phyloP scores from a whole-genome alignment of 2,329 filamentous ascomycete species.

The Phyllosticta ampelicida region DNA sequence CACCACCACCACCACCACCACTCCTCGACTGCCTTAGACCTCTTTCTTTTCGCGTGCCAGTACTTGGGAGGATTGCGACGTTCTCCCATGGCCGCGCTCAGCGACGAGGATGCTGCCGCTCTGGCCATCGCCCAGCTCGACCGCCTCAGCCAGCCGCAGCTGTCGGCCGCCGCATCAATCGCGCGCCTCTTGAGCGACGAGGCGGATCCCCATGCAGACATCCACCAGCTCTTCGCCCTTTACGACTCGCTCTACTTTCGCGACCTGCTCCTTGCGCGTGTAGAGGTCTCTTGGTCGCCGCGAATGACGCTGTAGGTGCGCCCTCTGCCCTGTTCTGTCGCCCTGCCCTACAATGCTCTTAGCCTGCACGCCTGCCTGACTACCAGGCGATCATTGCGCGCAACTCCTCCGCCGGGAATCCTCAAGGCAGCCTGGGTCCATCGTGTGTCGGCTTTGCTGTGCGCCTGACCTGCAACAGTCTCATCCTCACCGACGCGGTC shows the following conservation, averaged over 20 bases:
- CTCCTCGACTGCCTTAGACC: background rate
- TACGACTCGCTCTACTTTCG: constrained; percentile 36
- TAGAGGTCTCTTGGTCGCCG: constrained; percentile 35
- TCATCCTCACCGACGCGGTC: background rate
- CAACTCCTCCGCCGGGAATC: background rate
- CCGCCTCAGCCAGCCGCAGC: constrained; percentile 23
- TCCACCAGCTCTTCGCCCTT: constrained; percentile 30
- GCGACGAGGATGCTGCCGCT: constrained; percentile 32
- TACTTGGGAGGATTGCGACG: background rate
- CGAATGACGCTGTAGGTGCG: constrained; percentile 31
- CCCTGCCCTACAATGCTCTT: background rate
- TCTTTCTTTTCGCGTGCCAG: background rate
- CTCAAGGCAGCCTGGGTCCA: background rate
- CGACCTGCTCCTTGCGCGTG: constrained; percentile 26
- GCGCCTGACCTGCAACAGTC: background rate
- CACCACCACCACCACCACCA: no score
- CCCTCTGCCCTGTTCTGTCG: constrained; percentile 4
- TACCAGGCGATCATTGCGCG: constrained; percentile 9
- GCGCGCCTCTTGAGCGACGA: constrained; percentile 24
- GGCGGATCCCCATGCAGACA: constrained; percentile 31
- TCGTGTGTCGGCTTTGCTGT: background rate
- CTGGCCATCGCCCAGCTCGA: constrained; percentile 28
- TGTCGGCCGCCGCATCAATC: constrained; percentile 23
- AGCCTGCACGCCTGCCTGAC: background rate
- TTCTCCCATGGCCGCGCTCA: constrained; percentile 24